Base-by-base conservation (phyloP, 441 rosid genomes). In the Gossypium trilobum region DNA sequence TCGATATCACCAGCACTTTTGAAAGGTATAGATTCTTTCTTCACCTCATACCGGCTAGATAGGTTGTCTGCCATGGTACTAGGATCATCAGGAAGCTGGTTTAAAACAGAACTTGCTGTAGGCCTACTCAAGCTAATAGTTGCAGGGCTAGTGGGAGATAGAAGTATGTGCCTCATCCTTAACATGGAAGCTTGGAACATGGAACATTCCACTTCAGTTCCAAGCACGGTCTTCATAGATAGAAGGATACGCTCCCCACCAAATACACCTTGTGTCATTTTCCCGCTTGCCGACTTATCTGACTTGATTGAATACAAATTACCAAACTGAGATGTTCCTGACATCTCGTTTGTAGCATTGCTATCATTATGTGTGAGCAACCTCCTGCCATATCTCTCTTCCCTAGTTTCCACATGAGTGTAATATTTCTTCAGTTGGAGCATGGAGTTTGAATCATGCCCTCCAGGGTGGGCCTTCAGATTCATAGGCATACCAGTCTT, bases 1-100 rank as follows among this genome's bases (percentile, higher is more conserved):
- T 96, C 98, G 82, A 86, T 74, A 84, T 91, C 97, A 77, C 98
- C 96, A 75, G 97, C 98, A 82, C 88, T 92, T 87, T 97, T 87
- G 72, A 90, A 86, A 29, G 99, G 97, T 75, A 92, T 84, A 22
- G 89, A 74, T 67, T 96, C 99, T 84, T 89, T 96, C 87, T 93
- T 86, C 75, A 81, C 74, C 73, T 93, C 94, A 72, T 81, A 86
- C 88, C 91, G 85, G 82, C 85, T 78, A 82, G 97, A 90, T 80
- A 86, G 70, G 79, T 85, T 87, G 78, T 93, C 98, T 33, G 95
- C 85, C 90, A 87, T 80, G 65, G 85, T 84, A 83, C 96, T 89
- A 48, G 83, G 89, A 70, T 91, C 98, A 85, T 90, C 89, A 56
- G 91, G 87, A 63, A 89, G 78, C 75, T 88, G 96, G 83, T 84